phyloP scores from a whole-genome alignment of 495 filamentous ascomycete genomes.

The Penicillium pulvis region DNA sequence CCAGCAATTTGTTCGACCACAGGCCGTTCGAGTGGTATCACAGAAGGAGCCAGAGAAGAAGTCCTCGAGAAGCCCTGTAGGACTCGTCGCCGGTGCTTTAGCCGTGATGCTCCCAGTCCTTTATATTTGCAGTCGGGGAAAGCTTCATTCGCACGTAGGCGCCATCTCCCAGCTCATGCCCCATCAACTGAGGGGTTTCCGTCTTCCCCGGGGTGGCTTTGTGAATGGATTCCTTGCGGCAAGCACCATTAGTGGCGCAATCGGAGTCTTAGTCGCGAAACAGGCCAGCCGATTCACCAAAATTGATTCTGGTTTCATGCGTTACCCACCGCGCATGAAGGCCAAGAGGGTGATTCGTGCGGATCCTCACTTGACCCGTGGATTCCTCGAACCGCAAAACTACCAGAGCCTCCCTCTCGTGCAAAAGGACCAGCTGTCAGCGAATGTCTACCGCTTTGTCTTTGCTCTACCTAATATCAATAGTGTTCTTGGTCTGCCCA shows the following conservation, averaged over 20 bases:
- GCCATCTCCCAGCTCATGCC: slow-evolving; percentile 18
- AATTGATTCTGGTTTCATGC: slow-evolving; percentile 41
- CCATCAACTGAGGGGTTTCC: slow-evolving; percentile 14
- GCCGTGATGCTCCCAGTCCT: slow-evolving; percentile 20
- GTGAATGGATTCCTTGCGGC: slow-evolving; percentile 39
- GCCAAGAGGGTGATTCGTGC: slow-evolving; percentile 25
- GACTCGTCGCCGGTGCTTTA: slow-evolving; percentile 14
- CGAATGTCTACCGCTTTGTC: slow-evolving; percentile 50
- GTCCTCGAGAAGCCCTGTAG: slow-evolving; percentile 8
- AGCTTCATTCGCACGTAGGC: slow-evolving; percentile 6
- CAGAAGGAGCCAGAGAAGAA: slow-evolving; percentile 14
- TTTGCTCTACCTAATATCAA: slow-evolving; percentile 47
- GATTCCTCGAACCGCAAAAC: slow-evolving; percentile 48
- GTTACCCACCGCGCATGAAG: slow-evolving; percentile 43
- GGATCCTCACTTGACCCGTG: slow-evolving; percentile 36
- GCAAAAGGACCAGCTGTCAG: slow-evolving; percentile 42
- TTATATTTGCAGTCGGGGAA: slow-evolving; percentile 15
- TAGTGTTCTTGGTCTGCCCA: slow-evolving; percentile 51
- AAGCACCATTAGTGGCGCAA: slow-evolving; percentile 24
- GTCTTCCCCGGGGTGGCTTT: slow-evolving; percentile 26
- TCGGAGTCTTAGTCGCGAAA: slow-evolving; percentile 23
- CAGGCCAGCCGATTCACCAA: slow-evolving; percentile 38
- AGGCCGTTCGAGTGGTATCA: slow-evolving; percentile 32
- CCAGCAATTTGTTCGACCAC: slow-evolving; percentile 24
- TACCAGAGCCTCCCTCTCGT: slow-evolving; percentile 49